These are phyloP conservation scores for Botrytis deweyae DNA, from an alignment of 2,329 filamentous ascomycete genomes.

Conservation along the genomic window DNA sequence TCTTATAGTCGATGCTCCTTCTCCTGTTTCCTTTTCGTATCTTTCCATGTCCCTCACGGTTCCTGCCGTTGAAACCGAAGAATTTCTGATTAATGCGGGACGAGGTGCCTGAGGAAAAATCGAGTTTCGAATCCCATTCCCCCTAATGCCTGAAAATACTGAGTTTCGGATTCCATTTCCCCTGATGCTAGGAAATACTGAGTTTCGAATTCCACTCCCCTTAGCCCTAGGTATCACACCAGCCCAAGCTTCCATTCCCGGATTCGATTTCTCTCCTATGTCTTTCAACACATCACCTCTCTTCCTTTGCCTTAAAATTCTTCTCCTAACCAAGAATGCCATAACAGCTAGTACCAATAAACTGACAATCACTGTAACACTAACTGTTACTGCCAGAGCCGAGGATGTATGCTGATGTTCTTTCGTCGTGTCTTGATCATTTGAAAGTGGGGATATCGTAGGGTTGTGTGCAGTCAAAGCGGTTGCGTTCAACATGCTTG, in stretches of 20 bases:
- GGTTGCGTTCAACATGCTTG: neutral
- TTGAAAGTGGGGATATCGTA: neutral
- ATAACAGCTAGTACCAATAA: neutral
- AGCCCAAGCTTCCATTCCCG: neutral
- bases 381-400: neutral
- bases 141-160: neutral
- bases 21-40: neutral
- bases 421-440: neutral
- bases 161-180: neutral
- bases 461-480: neutral
- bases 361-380: neutral
- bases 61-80: neutral
- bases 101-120: neutral
- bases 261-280: neutral
- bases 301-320: neutral
- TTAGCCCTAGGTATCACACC: neutral
- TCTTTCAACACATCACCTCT: neutral
- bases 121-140: neutral
- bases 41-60: neutral
- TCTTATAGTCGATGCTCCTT: neutral
- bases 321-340: neutral
- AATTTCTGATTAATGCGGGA: neutral
- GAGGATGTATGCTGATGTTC: slow-evolving; percentile 7
- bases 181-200: neutral
- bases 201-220: neutral